phyloP scores from a whole-genome alignment of 2,329 filamentous ascomycete genomes.

The Emericellopsis cladophorae region DNA sequence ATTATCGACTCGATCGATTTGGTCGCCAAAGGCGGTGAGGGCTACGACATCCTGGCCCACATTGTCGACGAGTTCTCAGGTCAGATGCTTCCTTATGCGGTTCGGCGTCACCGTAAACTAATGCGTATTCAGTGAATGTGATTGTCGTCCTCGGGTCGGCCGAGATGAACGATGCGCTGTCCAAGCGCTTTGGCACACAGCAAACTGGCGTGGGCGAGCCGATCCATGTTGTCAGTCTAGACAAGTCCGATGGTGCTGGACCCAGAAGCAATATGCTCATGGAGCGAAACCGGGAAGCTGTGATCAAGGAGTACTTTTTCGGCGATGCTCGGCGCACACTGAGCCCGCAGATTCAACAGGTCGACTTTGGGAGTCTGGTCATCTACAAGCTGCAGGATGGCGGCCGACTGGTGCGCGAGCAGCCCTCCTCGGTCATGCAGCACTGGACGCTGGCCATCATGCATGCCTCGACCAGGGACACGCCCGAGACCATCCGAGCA shows the following conservation, averaged over 20 bases:
- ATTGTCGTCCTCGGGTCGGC: constrained; percentile 75
- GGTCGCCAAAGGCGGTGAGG: constrained; percentile 50
- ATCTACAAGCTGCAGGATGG: constrained; percentile 40
- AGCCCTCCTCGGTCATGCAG: constrained; percentile 55
- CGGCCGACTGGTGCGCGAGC: constrained; percentile 42
- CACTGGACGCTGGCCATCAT: constrained; percentile 80
- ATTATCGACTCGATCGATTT: constrained; percentile 75
- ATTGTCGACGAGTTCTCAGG: constrained; percentile 47
- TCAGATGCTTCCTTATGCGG: constrained; percentile 9
- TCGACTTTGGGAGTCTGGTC: constrained; percentile 62
- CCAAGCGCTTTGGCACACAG: constrained; percentile 49
- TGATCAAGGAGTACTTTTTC: constrained; percentile 91
- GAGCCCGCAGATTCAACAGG: constrained; percentile 76
- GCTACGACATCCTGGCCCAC: constrained; percentile 69
- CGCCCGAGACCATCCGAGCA: constrained; percentile 60
- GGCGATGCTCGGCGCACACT: constrained; percentile 65
- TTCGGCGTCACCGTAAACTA: not conserved
- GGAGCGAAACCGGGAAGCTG: constrained; percentile 58
- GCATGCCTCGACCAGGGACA: constrained; percentile 57
- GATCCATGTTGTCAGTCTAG: constrained; percentile 64
- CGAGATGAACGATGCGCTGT: constrained; percentile 61
- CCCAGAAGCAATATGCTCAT: constrained; percentile 63
- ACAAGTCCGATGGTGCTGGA: constrained; percentile 77
- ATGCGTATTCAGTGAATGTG: constrained; percentile 54
- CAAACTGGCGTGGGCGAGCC: constrained; percentile 48